These are phyloP conservation scores for Syncephalastrum racemosum DNA, from an alignment of 371 early-diverging fungal genomes.

Conservation along the genomic window DNA sequence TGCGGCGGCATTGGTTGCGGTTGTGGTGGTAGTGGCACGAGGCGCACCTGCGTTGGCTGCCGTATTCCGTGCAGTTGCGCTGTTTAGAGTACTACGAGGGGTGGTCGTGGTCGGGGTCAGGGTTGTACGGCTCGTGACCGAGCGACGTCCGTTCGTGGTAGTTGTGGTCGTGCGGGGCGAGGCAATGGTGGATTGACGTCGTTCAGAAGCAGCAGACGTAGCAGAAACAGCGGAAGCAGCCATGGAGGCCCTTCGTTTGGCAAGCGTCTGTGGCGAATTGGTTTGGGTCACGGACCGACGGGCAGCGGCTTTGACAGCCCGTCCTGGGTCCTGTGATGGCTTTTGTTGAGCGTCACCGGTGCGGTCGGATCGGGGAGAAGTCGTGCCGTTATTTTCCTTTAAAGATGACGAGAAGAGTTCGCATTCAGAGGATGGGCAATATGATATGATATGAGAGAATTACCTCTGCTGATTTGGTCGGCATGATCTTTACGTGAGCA, in stretches of 20 bases:
- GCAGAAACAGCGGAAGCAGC: constrained; percentile 11
- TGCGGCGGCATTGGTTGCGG: constrained; percentile 4
- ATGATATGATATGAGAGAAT: too few species aligned
- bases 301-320: constrained; percentile 15
- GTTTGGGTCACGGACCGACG: constrained; percentile 13
- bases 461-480: too few species aligned
- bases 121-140: too few species aligned
- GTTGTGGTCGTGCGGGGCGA: constrained; percentile 6
- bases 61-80: constrained; percentile 7
- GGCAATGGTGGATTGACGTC: too few species aligned
- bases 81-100: too few species aligned
- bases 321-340: constrained; percentile 18
- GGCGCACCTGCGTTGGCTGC: constrained; percentile 6
- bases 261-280: constrained; percentile 11
- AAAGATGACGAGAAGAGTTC: too few species aligned
- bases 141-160: constrained; percentile 12
- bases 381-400: too few species aligned
- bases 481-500: too few species aligned
- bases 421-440: too few species aligned
- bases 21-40: too few species aligned
- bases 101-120: too few species aligned
- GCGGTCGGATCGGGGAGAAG: constrained; percentile 20
- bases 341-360: constrained; percentile 12
- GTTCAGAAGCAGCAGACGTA: constrained; percentile 13
- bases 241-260: constrained; percentile 16